These are phyloP conservation scores for Ceratorhiza oryzae-sativae DNA, from an alignment of 1,284 basidiomycete genomes.

Conservation along the genomic window DNA sequence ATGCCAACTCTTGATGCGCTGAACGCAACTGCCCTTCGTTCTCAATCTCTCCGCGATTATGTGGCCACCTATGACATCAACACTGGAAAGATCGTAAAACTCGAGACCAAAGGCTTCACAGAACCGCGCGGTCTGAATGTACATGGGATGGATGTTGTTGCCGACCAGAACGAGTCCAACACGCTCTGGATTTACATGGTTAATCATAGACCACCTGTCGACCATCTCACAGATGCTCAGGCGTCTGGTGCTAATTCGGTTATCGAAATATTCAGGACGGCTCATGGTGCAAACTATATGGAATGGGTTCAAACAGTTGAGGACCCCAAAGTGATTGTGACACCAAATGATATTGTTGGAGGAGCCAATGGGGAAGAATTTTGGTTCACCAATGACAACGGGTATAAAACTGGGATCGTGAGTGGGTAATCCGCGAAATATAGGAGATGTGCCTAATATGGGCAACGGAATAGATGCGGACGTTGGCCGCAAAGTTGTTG, in stretches of 20 bases:
- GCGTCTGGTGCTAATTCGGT: slow-evolving; percentile 70
- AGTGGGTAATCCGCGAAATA: slow-evolving; percentile 44
- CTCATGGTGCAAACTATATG: slow-evolving; percentile 55
- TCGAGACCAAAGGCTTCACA: slow-evolving; percentile 56
- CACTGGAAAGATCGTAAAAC: slow-evolving; percentile 50
- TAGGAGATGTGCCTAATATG: not conserved
- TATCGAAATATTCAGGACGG: slow-evolving; percentile 72
- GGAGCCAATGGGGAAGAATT: slow-evolving; percentile 65
- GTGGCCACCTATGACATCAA: slow-evolving; percentile 16
- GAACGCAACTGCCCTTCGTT: slow-evolving; percentile 12
- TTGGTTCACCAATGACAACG: slow-evolving; percentile 71
- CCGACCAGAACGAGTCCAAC: slow-evolving; percentile 57
- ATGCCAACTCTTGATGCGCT: slow-evolving; percentile 23
- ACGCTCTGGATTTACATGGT: slow-evolving; percentile 69
- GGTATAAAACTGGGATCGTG: slow-evolving; percentile 63
- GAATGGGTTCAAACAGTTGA: slow-evolving; percentile 66
- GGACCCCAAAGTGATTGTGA: slow-evolving; percentile 60
- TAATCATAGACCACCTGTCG: slow-evolving; percentile 65
- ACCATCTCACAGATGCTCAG: slow-evolving; percentile 51
- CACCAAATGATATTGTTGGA: slow-evolving; percentile 76
- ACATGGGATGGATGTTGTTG: slow-evolving; percentile 77
- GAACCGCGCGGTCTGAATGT: slow-evolving; percentile 59
- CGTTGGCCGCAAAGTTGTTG: slow-evolving; percentile 44
- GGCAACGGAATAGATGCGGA: slow-evolving; percentile 46
- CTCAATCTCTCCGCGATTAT: not conserved